These are phyloP conservation scores for Sporisorium iseilematis-ciliati DNA, from an alignment of 1,284 basidiomycete species.

Conservation along the genomic window DNA sequence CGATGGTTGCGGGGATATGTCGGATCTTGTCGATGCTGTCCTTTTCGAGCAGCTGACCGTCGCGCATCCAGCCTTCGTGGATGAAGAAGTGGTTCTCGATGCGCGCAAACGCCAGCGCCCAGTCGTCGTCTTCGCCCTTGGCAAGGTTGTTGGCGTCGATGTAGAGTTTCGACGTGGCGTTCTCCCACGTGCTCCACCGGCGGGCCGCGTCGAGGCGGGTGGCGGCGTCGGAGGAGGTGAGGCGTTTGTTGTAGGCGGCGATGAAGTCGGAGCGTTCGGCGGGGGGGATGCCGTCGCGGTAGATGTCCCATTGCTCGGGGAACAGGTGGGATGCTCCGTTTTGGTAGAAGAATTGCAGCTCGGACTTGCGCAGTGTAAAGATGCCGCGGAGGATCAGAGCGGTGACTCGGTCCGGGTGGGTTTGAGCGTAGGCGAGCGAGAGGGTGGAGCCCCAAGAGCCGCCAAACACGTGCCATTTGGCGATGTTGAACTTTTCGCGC, in stretches of 20 bases:
- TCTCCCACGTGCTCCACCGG: constrained; percentile 76
- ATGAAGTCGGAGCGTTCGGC: constrained; percentile 83
- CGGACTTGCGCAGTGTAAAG: constrained; percentile 83
- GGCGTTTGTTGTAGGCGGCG: constrained; percentile 81
- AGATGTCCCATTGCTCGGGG: constrained; percentile 72
- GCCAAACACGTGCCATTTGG: constrained; percentile 67
- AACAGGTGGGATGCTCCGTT: constrained; percentile 73
- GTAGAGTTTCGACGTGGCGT: constrained; percentile 63
- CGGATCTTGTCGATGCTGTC: constrained; percentile 88
- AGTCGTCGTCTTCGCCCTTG: constrained; percentile 51
- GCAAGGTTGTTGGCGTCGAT: constrained; percentile 56
- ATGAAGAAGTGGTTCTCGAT: constrained; percentile 93
- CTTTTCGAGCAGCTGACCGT: constrained; percentile 85
- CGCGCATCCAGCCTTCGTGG: constrained; percentile 84
- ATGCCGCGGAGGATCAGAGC: constrained; percentile 89
- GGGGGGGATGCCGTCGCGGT: constrained; percentile 82
- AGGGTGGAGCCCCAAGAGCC: constrained; percentile 80
- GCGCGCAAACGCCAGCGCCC: constrained; percentile 78
- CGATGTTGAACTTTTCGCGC: constrained; percentile 76
- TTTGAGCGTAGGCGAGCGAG: constrained; percentile 88
- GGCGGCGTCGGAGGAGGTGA: constrained; percentile 81
- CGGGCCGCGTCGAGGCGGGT: constrained; percentile 80
- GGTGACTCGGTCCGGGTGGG: constrained; percentile 83
- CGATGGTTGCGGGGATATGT: constrained; percentile 77
- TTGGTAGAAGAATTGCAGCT: constrained; percentile 93